Conservation (phyloP, 805 yeast genomes). For the Priceomyces haplophilus region DNA sequence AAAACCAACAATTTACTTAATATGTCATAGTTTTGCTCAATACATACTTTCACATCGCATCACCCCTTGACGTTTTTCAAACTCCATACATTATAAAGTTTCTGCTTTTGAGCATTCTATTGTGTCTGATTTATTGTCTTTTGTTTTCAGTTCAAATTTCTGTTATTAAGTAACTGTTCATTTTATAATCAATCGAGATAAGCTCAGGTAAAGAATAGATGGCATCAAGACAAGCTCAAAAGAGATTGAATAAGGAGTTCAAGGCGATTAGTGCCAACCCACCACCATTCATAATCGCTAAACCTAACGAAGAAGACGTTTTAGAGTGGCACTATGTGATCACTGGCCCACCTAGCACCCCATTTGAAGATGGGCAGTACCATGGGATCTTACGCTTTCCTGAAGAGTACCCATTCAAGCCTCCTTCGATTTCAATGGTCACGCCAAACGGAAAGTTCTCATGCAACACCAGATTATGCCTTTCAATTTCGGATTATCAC, state of each 20-base stretch:
- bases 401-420: constrained; percentile 83
- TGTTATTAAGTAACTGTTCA: background rate
- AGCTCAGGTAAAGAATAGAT: constrained; percentile 13
- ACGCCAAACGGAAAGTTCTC: constrained; percentile 90
- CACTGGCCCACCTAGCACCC: constrained; percentile 89
- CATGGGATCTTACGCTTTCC: constrained; percentile 88
- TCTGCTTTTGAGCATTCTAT: background rate
- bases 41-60: background rate
- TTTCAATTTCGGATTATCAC: constrained; percentile 92
- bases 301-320: constrained; percentile 83
- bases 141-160: background rate
- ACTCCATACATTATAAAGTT: too few relatives aligned
- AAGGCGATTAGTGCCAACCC: constrained; percentile 74
- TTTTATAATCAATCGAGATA: background rate
- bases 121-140: background rate
- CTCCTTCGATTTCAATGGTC: constrained; percentile 84
- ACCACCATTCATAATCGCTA: constrained; percentile 79
- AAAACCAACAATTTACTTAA: background rate
- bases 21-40: background rate
- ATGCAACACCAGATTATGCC: constrained; percentile 76
- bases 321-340: constrained; percentile 92
- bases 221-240: constrained; percentile 43
- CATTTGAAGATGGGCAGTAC: constrained; percentile 81
- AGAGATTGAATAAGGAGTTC: constrained; percentile 72
- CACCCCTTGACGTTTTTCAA: too few relatives aligned